These are phyloP conservation scores for Ceratocystis cubensis DNA, from an alignment of 2,329 filamentous ascomycete species.

Conservation along the genomic window DNA sequence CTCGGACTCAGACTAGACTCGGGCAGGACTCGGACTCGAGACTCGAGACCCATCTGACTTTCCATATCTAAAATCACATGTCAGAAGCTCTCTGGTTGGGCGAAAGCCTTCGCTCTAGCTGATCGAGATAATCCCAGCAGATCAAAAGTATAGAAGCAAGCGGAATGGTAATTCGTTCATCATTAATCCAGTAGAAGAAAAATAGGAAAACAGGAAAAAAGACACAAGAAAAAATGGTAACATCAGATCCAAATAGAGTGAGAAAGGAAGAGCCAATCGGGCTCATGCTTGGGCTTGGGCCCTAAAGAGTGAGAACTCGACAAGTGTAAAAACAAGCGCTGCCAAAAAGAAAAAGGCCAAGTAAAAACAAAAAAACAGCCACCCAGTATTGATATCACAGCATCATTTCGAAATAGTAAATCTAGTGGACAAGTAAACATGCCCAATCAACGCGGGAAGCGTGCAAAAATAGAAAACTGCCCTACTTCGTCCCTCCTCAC, in stretches of 20 bases:
- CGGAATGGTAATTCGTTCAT: neutral
- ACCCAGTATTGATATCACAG: neutral
- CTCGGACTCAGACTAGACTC: neutral
- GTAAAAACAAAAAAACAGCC: neutral
- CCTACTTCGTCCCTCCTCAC: neutral
- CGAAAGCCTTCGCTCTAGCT: too few relatives aligned
- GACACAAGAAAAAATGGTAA: neutral
- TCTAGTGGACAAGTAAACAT: neutral
- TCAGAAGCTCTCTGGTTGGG: neutral
- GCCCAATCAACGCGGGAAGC: neutral
- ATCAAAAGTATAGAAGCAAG: too few relatives aligned
- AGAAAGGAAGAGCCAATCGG: too few relatives aligned
- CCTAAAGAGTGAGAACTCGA: constrained; percentile 2
- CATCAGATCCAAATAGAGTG: neutral
- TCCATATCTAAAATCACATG: neutral
- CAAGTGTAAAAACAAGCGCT: constrained; percentile 2
- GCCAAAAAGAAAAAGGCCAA: neutral
- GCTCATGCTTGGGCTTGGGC: too few relatives aligned
- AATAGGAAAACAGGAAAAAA: neutral
- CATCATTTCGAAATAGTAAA: neutral
- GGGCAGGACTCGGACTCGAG: neutral
- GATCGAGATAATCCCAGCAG: too few relatives aligned
- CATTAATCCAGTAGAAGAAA: neutral
- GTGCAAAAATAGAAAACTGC: neutral
- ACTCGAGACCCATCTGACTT: neutral